A percentile compares a stretch with the other conserved stretches of the same genome.
Evolutionary conservation across 768 basidiomycete genomes (phyloP).

Genomic region (Amanita fuliginea): DNA sequence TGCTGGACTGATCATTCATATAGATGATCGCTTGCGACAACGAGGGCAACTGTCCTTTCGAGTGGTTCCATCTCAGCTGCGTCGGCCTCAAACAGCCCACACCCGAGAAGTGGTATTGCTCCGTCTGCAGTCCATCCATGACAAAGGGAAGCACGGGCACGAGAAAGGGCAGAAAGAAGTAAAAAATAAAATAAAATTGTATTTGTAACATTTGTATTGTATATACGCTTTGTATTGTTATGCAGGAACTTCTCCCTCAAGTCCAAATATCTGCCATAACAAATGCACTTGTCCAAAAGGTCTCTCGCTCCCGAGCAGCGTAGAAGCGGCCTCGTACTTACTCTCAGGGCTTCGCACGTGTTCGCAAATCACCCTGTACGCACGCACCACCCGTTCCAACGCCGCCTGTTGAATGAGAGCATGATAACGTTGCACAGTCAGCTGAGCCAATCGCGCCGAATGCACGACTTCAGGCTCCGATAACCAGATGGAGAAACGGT

Average conservation of each 20-base stretch:
- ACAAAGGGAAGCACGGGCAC: constrained; percentile 16
- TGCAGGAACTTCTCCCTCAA: constrained; percentile 32
- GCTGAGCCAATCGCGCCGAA: constrained; percentile 65
- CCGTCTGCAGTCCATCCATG: constrained; percentile 28
- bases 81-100: constrained; percentile 40
- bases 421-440: constrained; percentile 58
- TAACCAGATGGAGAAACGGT: constrained; percentile 75
- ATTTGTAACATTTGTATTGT: no score
- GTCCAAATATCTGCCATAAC: constrained; percentile 69
- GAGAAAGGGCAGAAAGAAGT: constrained; percentile 15
- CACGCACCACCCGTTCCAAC: constrained; percentile 50
- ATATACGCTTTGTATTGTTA: background rate
- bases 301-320: constrained; percentile 70
- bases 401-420: constrained; percentile 67
- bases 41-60: constrained; percentile 48
- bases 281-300: constrained; percentile 73
- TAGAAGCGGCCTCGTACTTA: constrained; percentile 85
- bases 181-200: no score
- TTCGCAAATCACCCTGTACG: constrained; percentile 67
- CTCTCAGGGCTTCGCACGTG: constrained; percentile 68
- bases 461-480: constrained; percentile 72
- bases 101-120: constrained; percentile 47
- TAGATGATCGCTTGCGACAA: constrained; percentile 71
- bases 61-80: constrained; percentile 65
- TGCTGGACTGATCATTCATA: background rate